Evolutionary conservation across 2,329 filamentous ascomycete genomes (phyloP), one percentile per base, ranked within the genome.

Genomic region (Boeremia lycopersici): DNA sequence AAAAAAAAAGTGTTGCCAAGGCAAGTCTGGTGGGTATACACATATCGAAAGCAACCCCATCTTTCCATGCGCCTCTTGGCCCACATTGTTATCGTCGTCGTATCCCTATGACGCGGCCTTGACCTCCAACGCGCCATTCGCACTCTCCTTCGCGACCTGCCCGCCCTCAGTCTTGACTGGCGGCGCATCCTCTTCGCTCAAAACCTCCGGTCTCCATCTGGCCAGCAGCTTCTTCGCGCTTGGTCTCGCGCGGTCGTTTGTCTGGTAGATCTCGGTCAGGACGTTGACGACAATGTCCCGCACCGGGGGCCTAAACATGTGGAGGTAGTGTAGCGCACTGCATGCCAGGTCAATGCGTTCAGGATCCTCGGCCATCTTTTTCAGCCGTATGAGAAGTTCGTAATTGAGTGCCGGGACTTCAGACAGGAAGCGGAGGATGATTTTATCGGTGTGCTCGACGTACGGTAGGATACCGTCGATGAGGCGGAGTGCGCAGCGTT

Each of bases 381-480:
- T 82, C 31, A 98, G 86, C 44, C 89, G 84, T 41, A 87, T 82
- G 2, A 98, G 81, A 57, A 98, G 86, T 10, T 84, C 81, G 30
- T 79, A 75, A 57, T 87, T 91, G 30, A 99, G 81, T 36, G 89
- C 87, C 0, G 95, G 95, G 30, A 99, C 87, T 74, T 99, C 95
- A 44, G 91, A 93, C 39, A 99, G 78, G 70, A 98, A 96, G 31
- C 95, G 86, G 26, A 96, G 93, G 51, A 99, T 79, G 19, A 96
- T 84, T 74, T 95, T 93, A 72, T 99, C 95, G 57, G 91, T 89
- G 2, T 88, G 85, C 70, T 97, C 92, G n/a, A 98, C 81, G 73
- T 96, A 98, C 4, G 91, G 90, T 30, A 96, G 77, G 65, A 99
- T 91, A 1, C 90, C 90, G 69, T 97, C 92, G 15, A 99, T 81